Percentiles rank a stretch among this genome's conserved stretches.
phyloP scores from a whole-genome alignment of 805 yeast genomes.

The Ogataea populi-albae region DNA sequence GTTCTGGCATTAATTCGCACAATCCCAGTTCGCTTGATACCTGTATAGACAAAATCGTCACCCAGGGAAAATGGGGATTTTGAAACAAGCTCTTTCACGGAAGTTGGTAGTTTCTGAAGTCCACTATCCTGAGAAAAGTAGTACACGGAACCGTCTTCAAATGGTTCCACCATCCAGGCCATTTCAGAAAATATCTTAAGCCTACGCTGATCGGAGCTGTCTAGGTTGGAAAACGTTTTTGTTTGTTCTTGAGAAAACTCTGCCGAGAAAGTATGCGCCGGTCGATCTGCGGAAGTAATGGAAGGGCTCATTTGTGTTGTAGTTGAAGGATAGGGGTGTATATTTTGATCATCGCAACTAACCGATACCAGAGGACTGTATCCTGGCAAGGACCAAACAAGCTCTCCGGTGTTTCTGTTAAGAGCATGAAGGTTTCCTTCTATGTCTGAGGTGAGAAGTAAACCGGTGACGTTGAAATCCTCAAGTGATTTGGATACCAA shows the following conservation, averaged over 20 bases:
- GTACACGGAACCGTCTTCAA: conserved; percentile 77
- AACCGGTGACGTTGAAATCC: conserved; percentile 41
- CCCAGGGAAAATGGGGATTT: conserved; percentile 85
- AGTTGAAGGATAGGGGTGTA: conserved; percentile 12
- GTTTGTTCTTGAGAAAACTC: conserved; percentile 1
- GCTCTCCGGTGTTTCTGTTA: conserved; percentile 68
- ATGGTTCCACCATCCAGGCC: conserved; percentile 90
- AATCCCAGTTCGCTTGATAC: conserved; percentile 71
- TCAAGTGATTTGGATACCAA: conserved; percentile 16
- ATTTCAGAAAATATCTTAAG: conserved; percentile 25
- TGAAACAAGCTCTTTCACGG: conserved; percentile 70
- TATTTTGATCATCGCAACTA: conserved; percentile 19
- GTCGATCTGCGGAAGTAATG: conserved; percentile 1
- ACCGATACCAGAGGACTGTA: conserved; percentile 56
- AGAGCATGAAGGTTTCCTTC: conserved; percentile 87
- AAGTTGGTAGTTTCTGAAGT: conserved; percentile 74
- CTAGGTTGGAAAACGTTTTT: conserved; percentile 1
- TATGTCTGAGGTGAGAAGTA: conserved; percentile 71
- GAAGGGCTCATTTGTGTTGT: conserved; percentile 14
- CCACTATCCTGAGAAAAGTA: conserved; percentile 76
- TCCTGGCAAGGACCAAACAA: conserved; percentile 73
- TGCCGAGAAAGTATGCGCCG: conserved; percentile 2
- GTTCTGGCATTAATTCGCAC: conserved; percentile 69
- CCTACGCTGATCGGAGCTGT: background rate
- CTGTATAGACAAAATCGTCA: conserved; percentile 85